Conservation (phyloP, 2,329 filamentous ascomycete genomes). For the Colletotrichum orchidophilum region DNA sequence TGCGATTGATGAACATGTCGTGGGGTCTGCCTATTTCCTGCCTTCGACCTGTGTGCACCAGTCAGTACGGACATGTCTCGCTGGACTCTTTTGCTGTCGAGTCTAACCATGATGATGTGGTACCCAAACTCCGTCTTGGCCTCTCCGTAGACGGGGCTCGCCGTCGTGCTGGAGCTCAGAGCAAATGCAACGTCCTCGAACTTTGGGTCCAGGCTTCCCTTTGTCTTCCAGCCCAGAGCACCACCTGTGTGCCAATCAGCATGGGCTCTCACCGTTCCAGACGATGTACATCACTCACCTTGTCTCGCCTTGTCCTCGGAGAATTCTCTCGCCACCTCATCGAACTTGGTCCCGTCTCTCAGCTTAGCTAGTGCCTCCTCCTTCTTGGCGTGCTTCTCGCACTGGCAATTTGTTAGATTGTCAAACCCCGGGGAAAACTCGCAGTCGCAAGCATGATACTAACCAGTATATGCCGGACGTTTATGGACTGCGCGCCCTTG, state of each 20-base stretch:
- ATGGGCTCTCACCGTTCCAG: neutral
- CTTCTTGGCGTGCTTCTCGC: conserved; percentile 81
- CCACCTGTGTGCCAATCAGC: conserved; percentile 61
- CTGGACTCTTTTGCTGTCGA: neutral
- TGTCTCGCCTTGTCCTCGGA: conserved; percentile 81
- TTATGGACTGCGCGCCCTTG: conserved; percentile 74
- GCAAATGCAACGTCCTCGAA: conserved; percentile 80
- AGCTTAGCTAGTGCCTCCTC: conserved; percentile 79
- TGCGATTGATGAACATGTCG: neutral
- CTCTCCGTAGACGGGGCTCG: conserved; percentile 72
- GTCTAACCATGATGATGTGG: conserved; percentile 79
- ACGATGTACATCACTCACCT: conserved; percentile 49
- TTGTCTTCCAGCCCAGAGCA: conserved; percentile 76
- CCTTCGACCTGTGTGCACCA: conserved; percentile 49
- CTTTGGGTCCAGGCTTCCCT: conserved; percentile 71
- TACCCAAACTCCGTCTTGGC: conserved; percentile 81
- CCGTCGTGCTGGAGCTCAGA: conserved; percentile 72
- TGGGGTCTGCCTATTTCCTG: conserved; percentile 43
- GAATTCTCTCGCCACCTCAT: conserved; percentile 76
- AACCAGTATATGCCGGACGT: conserved; percentile 77
- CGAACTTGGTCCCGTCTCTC: conserved; percentile 74
- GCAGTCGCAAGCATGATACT: conserved; percentile 18
- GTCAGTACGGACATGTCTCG: neutral
- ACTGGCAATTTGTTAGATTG: conserved; percentile 49
- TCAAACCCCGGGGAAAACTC: neutral